Percentiles rank a stretch among this genome's conserved stretches.
phyloP scores from a whole-genome alignment of 2,329 filamentous ascomycete genomes.

The Macrophomina phaseolina region DNA sequence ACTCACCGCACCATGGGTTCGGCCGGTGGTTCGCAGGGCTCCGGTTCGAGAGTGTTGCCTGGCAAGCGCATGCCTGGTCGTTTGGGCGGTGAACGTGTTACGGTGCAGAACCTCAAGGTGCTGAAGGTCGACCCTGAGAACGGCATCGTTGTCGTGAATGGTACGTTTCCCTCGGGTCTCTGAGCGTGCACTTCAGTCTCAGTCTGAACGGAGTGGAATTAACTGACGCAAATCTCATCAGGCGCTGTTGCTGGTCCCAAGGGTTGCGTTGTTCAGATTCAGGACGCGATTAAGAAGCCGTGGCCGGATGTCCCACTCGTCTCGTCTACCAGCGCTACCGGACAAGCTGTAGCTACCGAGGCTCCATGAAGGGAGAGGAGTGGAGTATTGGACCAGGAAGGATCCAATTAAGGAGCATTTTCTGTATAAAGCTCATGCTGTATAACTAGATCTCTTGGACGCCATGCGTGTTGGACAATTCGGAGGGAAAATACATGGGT shows the following conservation, averaged over 20 bases:
- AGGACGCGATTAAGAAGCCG: conserved; percentile 89
- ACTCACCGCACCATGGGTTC: conserved; percentile 93
- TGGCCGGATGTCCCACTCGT: conserved; percentile 56
- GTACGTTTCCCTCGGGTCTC: conserved; percentile 49
- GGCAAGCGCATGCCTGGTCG: conserved; percentile 98
- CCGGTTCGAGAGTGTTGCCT: conserved; percentile 88
- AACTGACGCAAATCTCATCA: conserved; percentile 34
- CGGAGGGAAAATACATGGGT: not conserved
- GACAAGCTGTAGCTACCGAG: conserved; percentile 19
- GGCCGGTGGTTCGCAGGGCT: conserved; percentile 85
- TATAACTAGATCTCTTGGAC: not conserved
- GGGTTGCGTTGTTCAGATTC: conserved; percentile 80
- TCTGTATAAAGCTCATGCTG: not conserved
- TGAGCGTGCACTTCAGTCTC: not conserved
- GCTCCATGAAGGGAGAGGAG: conserved; percentile 11
- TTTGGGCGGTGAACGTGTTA: conserved; percentile 90
- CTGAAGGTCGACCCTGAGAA: conserved; percentile 85
- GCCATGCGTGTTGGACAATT: not conserved
- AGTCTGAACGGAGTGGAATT: too few species aligned
- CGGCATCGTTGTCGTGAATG: conserved; percentile 87
- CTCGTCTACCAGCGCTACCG: not conserved
- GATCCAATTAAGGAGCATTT: not conserved
- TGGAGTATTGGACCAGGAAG: not conserved
- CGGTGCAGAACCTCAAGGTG: conserved; percentile 88
- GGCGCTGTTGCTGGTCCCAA: conserved; percentile 85